Conservation (phyloP, 2,329 filamentous ascomycete genomes). For the Chaetomium sp. region DNA sequence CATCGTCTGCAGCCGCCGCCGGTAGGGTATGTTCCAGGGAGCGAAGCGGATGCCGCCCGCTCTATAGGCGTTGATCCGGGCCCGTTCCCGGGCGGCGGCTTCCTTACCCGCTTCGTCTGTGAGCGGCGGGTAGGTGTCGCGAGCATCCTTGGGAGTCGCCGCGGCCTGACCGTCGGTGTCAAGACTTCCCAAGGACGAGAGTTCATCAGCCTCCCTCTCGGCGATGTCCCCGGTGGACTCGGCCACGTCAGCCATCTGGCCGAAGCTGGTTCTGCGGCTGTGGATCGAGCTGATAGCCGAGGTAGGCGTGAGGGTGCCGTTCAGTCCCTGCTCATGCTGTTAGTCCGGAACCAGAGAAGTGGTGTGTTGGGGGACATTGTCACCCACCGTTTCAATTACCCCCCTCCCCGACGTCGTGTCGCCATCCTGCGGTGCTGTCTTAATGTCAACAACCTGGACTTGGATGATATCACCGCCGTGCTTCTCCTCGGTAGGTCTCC, state of each 20-base stretch:
- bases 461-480: conserved; percentile 7
- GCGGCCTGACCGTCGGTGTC: not conserved
- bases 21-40: conserved; percentile 72
- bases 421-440: conserved; percentile 9
- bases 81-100: conserved; percentile 26
- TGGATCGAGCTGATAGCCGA: not conserved
- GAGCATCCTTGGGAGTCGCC: not conserved
- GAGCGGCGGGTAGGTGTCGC: conserved; percentile 31
- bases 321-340: conserved; percentile 5
- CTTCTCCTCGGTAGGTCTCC: conserved; percentile 2
- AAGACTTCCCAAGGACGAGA: not conserved
- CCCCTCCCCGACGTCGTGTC: not conserved
- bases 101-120: conserved; percentile 26
- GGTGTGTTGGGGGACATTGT: not conserved
- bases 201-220: conserved; percentile 27
- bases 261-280: conserved; percentile 2
- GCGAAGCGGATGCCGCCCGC: conserved; percentile 74
- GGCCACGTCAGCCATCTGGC: conserved; percentile 15
- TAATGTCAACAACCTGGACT: conserved; percentile 17
- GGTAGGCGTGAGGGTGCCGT: conserved; percentile 4
- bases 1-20: conserved; percentile 74
- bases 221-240: conserved; percentile 29
- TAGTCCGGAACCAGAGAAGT: not conserved
- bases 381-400: conserved; percentile 18
- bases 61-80: conserved; percentile 29